Base-by-base conservation (phyloP, 2,329 filamentous ascomycete genomes). In the Exophiala aquamarina region DNA sequence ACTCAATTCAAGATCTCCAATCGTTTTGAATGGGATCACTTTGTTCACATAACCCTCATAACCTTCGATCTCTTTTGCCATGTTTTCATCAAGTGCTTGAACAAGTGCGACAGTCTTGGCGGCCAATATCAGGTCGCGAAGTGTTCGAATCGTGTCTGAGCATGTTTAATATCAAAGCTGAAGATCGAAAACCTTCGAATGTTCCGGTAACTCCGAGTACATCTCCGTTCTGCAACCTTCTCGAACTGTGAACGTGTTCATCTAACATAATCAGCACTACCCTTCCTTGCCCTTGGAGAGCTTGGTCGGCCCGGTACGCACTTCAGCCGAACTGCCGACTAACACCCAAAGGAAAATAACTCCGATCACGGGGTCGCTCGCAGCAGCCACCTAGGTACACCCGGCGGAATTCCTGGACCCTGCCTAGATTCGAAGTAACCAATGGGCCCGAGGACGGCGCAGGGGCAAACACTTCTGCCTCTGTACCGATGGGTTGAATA, bases 311-410 rank as follows among this genome's bases (percentile, higher is more conserved):
- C 28, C 28, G n/a, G n/a, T n/a, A n/a, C n/a, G n/a, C n/a, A n/a
- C n/a, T n/a, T n/a, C n/a, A n/a, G n/a, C n/a, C n/a, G n/a, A n/a
- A n/a, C n/a, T n/a, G n/a, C n/a, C n/a, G n/a, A n/a, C n/a, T n/a
- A n/a, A n/a, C n/a, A n/a, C n/a, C n/a, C 9, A 31, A 31, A 31
- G n/a, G n/a, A 31, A 9, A 9, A 9, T 9, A 31, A 31, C 28
- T 31, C 28, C 28, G 28, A 31, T 31, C 28, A 31, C 28, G 28
- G 28, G 28, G n/a, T 41, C 38, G 13, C n/a, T n/a, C n/a, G n/a
- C n/a, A n/a, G n/a, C n/a, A n/a, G n/a, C n/a, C n/a, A n/a, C n/a
- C n/a, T n/a, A n/a, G n/a, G n/a, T n/a, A n/a, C n/a, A n/a, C n/a
- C n/a, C n/a, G n/a, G n/a, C n/a, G n/a, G n/a, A n/a, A n/a, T n/a